These are phyloP conservation scores for Colletotrichum endophyticum DNA, from an alignment of 2,329 filamentous ascomycete species.

Conservation along the genomic window DNA sequence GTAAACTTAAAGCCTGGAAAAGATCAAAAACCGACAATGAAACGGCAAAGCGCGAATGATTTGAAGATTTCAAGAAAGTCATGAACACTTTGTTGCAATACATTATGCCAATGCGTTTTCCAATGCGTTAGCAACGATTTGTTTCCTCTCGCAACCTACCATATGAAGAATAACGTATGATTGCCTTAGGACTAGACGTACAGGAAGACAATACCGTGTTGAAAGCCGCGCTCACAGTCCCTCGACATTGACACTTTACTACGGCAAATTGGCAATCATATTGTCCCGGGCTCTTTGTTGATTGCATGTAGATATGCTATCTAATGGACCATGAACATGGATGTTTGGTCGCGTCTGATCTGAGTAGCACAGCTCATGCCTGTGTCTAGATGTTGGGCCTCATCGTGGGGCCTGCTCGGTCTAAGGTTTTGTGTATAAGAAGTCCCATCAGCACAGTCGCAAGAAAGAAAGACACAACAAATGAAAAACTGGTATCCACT, in stretches of 20 bases:
- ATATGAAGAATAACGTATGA: background rate
- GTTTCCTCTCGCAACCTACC: background rate
- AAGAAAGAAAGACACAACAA: background rate
- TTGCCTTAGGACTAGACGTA: background rate
- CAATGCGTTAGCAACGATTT: rapidly evolving
- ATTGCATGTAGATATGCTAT: background rate
- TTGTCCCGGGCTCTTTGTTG: no score
- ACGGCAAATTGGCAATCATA: background rate
- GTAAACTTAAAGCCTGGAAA: background rate
- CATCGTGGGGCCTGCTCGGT: background rate
- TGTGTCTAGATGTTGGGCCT: background rate
- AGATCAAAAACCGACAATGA: background rate
- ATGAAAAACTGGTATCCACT: rapidly evolving
- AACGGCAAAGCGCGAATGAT: background rate
- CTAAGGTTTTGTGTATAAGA: rapidly evolving
- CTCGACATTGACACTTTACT: background rate
- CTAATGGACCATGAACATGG: rapidly evolving
- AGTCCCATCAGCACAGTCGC: background rate
- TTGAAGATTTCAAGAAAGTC: rapidly evolving
- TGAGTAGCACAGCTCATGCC: rapidly evolving
- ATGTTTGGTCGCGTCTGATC: rapidly evolving
- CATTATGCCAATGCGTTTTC: background rate
- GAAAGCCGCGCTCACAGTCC: background rate
- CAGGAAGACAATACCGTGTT: background rate
- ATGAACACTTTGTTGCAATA: background rate